A percentile compares a stretch with the other conserved stretches of the same genome.
phyloP scores from a whole-genome alignment of 352 stramenopile species.

The Phytophthora meadii region DNA sequence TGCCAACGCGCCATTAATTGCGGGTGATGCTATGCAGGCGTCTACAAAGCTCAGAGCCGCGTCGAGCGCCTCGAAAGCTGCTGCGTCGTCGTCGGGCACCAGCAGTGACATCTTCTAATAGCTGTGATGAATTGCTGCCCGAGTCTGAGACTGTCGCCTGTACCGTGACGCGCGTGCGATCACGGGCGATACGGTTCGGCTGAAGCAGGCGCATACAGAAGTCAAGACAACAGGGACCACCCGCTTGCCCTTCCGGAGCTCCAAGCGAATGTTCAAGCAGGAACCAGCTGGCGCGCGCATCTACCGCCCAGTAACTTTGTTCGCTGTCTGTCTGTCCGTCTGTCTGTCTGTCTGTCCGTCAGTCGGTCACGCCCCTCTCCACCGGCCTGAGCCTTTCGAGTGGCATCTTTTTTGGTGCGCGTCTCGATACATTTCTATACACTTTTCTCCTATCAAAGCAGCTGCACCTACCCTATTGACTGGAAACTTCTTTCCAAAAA shows the following conservation, averaged over 20 bases:
- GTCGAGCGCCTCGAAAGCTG: constrained; percentile 27
- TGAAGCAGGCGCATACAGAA: constrained; percentile 5
- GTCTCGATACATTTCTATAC: too few relatives aligned
- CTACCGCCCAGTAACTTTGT: too few relatives aligned
- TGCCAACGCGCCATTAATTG: not conserved
- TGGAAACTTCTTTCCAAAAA: too few relatives aligned
- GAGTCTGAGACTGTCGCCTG: not conserved
- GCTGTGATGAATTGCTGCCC: too few relatives aligned
- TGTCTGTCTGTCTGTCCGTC: too few relatives aligned
- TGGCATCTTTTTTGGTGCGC: too few relatives aligned
- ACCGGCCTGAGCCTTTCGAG: too few relatives aligned
- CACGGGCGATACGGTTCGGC: constrained; percentile 10
- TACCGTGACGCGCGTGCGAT: constrained; percentile 11
- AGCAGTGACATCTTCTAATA: constrained; percentile 20
- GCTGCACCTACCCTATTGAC: too few relatives aligned
- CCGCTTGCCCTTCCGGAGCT: constrained; percentile 1
- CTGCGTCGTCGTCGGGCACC: constrained; percentile 24
- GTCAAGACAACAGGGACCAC: constrained; percentile 9
- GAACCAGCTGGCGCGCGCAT: constrained; percentile 13
- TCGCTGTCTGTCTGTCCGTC: too few relatives aligned
- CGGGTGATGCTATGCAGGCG: constrained; percentile 11
- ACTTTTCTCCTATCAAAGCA: too few relatives aligned
- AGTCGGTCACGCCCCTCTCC: too few relatives aligned
- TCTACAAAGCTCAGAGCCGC: constrained; percentile 38
- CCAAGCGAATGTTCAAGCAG: constrained; percentile 18